Evolutionary conservation across 2,329 filamentous ascomycete genomes (phyloP).

Genomic region (Talaromyces piceae): DNA sequence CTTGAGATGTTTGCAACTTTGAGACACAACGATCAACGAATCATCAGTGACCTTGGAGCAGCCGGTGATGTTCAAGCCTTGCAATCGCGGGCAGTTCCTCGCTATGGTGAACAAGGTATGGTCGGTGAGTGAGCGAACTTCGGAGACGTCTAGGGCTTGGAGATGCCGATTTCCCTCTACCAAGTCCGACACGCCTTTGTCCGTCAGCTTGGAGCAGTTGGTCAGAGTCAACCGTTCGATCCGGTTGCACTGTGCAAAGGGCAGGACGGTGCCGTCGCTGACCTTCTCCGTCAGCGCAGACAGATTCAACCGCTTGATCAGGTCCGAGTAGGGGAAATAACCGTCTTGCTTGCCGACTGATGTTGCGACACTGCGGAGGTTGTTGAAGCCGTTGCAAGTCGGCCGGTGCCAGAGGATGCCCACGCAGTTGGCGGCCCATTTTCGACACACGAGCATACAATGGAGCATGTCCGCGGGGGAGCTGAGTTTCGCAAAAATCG

Average conservation of each 20-base stretch:
- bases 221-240: slow-evolving; percentile 91
- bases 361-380: slow-evolving; percentile 70
- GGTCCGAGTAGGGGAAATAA: slow-evolving; percentile 81
- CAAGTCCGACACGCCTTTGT: slow-evolving; percentile 71
- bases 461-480: slow-evolving; percentile 69
- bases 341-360: slow-evolving; percentile 66
- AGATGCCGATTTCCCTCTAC: slow-evolving; percentile 72
- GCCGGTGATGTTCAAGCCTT: slow-evolving; percentile 86
- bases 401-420: slow-evolving; percentile 93
- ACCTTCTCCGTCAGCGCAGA: slow-evolving; percentile 67
- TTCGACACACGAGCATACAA: slow-evolving; percentile 90
- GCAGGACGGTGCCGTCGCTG: slow-evolving; percentile 81
- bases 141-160: slow-evolving; percentile 83
- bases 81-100: slow-evolving; percentile 71
- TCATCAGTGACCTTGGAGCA: slow-evolving; percentile 81
- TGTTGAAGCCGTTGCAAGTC: slow-evolving; percentile 77
- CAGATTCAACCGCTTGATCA: slow-evolving; percentile 87
- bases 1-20: slow-evolving; percentile 80
- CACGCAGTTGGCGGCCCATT: slow-evolving; percentile 87
- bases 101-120: slow-evolving; percentile 70
- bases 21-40: slow-evolving; percentile 71
- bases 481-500: slow-evolving; percentile 78
- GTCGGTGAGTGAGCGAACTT: slow-evolving; percentile 72
- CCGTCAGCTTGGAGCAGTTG: slow-evolving; percentile 77
- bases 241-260: slow-evolving; percentile 76